Evolutionary conservation across 768 basidiomycete species (phyloP).

Genomic region (Stropharia rugosoannulata): DNA sequence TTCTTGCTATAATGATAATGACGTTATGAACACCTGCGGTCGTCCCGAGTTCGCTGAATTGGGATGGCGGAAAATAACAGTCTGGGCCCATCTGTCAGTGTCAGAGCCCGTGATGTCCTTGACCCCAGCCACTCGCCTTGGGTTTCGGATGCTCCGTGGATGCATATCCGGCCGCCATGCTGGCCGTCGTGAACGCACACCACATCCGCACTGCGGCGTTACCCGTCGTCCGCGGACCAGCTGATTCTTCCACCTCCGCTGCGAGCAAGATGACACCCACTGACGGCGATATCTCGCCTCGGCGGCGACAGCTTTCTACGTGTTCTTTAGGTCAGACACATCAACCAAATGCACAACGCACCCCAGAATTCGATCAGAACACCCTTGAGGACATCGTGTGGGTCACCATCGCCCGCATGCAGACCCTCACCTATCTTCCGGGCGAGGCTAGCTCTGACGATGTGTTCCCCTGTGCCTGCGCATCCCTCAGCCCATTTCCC

Average conservation of each 20-base stretch:
- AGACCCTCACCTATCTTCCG: constrained; percentile 50
- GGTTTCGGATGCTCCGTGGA: constrained; percentile 53
- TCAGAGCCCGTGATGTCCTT: neutral
- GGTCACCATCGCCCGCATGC: constrained; percentile 31
- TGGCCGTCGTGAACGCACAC: constrained; percentile 83
- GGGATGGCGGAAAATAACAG: constrained; percentile 41
- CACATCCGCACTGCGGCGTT: constrained; percentile 50
- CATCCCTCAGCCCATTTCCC: neutral
- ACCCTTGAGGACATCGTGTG: constrained; percentile 51
- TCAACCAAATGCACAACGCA: constrained; percentile 24
- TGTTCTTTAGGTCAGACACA: neutral
- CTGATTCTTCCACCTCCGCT: constrained; percentile 24
- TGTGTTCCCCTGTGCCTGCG: constrained; percentile 74
- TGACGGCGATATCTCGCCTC: constrained; percentile 34
- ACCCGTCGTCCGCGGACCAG: constrained; percentile 7
- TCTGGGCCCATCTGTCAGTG: constrained; percentile 22
- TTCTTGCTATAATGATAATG: constrained; percentile 35
- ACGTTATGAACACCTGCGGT: constrained; percentile 57
- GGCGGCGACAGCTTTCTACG: constrained; percentile 15
- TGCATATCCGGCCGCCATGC: constrained; percentile 78
- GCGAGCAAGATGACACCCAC: constrained; percentile 66
- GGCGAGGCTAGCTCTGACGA: constrained; percentile 57
- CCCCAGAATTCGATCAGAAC: constrained; percentile 52
- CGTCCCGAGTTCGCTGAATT: constrained; percentile 17
- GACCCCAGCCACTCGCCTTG: constrained; percentile 41